These are phyloP conservation scores for Ammopiptanthus mongolicus DNA, from an alignment of 306 rosid genomes.

Conservation along the genomic window DNA sequence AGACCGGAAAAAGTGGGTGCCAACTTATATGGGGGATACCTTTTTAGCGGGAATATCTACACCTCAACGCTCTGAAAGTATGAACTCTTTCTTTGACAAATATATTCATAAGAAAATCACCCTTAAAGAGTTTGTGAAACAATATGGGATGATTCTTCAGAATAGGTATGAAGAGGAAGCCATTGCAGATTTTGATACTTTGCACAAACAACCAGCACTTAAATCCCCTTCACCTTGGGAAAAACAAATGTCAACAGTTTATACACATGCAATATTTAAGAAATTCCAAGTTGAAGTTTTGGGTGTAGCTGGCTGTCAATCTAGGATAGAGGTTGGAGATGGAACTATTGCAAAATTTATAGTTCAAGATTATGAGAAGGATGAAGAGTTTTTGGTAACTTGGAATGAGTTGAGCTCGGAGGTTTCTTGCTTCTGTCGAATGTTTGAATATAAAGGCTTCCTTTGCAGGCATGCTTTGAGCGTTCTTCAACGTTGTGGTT, in stretches of 20 bases:
- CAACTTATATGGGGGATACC: conserved; percentile 61
- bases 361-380: conserved; percentile 84
- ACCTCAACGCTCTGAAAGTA: conserved; percentile 74
- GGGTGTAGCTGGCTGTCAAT: conserved; percentile 91
- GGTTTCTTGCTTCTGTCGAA: conserved; percentile 78
- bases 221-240: conserved; percentile 98
- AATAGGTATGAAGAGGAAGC: conserved; percentile 86
- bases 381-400: conserved; percentile 56
- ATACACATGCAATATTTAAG: conserved; percentile 84
- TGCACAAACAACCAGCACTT: conserved; percentile 90
- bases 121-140: conserved; percentile 79
- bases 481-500: conserved; percentile 82
- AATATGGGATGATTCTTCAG: conserved; percentile 74
- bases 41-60: conserved; percentile 87
- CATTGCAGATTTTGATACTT: conserved; percentile 87
- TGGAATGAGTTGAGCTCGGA: conserved; percentile 69
- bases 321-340: conserved; percentile 63
- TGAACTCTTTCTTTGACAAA: conserved; percentile 87
- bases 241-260: conserved; percentile 84
- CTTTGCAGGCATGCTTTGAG: conserved; percentile 84
- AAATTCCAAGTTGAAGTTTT: conserved; percentile 87
- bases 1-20: conserved; percentile 87
- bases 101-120: conserved; percentile 84
- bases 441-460: conserved; percentile 88
- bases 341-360: conserved; percentile 52